These are phyloP conservation scores for Adiantum capillusveneris DNA, from an alignment of 75 land plant species.

Conservation along the genomic window DNA sequence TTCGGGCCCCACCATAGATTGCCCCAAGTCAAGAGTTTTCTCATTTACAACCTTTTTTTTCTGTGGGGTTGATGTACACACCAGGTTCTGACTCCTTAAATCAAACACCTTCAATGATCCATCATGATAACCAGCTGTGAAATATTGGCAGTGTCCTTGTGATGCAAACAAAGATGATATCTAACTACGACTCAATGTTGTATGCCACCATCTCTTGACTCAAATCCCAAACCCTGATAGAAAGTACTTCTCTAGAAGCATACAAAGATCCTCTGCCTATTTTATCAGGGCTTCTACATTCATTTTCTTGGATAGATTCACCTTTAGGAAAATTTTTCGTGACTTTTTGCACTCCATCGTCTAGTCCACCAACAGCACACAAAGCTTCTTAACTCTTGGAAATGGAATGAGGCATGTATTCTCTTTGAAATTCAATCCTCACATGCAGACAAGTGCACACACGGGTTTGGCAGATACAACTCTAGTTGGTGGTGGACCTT, in stretches of 20 bases:
- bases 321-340: constrained; percentile 38
- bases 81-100: no score
- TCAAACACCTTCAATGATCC: no score
- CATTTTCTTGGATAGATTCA: constrained; percentile 85
- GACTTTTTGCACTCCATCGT: constrained; percentile 85
- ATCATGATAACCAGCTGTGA: no score
- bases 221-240: no score
- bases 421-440: constrained; percentile 79
- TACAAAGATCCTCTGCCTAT: constrained; percentile 16
- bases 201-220: no score
- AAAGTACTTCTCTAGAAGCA: constrained; percentile 41
- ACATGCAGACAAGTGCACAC: constrained; percentile 39
- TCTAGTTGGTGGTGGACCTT: constrained; percentile 20
- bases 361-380: constrained; percentile 81
- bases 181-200: no score
- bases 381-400: constrained; percentile 51
- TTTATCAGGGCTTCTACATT: constrained; percentile 60
- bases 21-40: no score
- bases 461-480: constrained; percentile 65
- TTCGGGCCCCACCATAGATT: no score
- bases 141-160: no score
- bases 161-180: no score
- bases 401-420: constrained; percentile 76
- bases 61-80: no score
- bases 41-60: no score